Base-by-base conservation (phyloP, 1,284 basidiomycete genomes). In the Cronartium quercuum region DNA sequence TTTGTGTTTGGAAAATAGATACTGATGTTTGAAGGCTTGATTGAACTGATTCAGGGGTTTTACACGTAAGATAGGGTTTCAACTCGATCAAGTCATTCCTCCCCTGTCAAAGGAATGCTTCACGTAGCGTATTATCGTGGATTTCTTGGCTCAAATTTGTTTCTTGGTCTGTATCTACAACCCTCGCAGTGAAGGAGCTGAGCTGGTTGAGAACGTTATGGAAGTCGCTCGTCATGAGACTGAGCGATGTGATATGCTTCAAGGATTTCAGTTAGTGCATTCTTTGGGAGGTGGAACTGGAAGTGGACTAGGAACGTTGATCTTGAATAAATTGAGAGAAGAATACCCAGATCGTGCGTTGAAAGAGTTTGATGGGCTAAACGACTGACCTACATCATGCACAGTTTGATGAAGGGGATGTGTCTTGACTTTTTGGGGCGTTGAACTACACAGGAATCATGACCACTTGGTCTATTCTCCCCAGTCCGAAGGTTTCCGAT, bases 271-370 rank as follows among this genome's bases (percentile, higher is more conserved):
- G 77, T 77, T 82, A 58, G 78, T 79, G 60, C 81, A 82, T 78
- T 82, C 81, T 57, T 77, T 82, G 68, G 81, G 81, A 76, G 81
- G 81, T 77, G 81, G 81, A 75, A 82, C 81, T 42, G 81, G 81
- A 73, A 79, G 81, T 69, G 81, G 81, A 65, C 78, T 82, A 76
- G 81, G 81, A 68, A 82, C 81, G 10, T 77, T 80, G 42, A 77
- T 82, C 71, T 77, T 82, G 76, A 80, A 80, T 77, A 82, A 82
- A 79, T 78, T 82, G 73, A 79, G 80, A 62, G 80, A 81, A 73
- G 81, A 82, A 77, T 82, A 76, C 78, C 81, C 81, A 9, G 81
- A 82, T 78, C 87, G 69, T 73, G 63, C 64, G 69, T 62, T 24
- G n/a, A 40, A n/a, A 18, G 34, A 80, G 79, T 67, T 80, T n/a